These are phyloP conservation scores for Apiospora arundinis DNA, from an alignment of 2,329 filamentous ascomycete species.

Conservation along the genomic window DNA sequence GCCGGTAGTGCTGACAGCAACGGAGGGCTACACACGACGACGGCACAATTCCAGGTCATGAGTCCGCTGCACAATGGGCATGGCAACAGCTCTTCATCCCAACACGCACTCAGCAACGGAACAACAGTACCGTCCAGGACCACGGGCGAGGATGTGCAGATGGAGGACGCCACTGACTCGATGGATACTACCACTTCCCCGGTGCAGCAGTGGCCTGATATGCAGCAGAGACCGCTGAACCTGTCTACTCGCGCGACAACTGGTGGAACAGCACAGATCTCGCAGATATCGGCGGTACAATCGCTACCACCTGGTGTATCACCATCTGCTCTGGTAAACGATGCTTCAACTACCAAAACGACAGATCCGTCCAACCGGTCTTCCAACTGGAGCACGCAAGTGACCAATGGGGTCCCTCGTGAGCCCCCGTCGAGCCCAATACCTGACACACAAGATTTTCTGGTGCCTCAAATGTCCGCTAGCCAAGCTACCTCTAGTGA, in stretches of 20 bases:
- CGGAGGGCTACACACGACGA: slow-evolving; percentile 47
- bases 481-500: slow-evolving; percentile 59
- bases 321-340: slow-evolving; percentile 71
- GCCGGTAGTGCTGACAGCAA: slow-evolving; percentile 54
- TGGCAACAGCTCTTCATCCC: slow-evolving; percentile 48
- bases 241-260: slow-evolving; percentile 47
- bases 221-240: slow-evolving; percentile 39
- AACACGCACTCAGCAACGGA: slow-evolving; percentile 59
- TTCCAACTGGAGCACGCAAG: slow-evolving; percentile 73
- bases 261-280: slow-evolving; percentile 61
- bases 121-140: slow-evolving; percentile 56
- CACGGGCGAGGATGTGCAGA: slow-evolving; percentile 63
- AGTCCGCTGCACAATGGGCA: slow-evolving; percentile 67
- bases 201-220: slow-evolving; percentile 52
- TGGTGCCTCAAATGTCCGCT: slow-evolving; percentile 31
- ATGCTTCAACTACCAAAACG: slow-evolving; percentile 93
- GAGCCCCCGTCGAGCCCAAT: slow-evolving; percentile 45
- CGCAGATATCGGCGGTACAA: slow-evolving; percentile 68
- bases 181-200: slow-evolving; percentile 50
- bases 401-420: slow-evolving; percentile 69
- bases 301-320: slow-evolving; percentile 63
- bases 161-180: slow-evolving; percentile 61
- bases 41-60: slow-evolving; percentile 61
- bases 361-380: slow-evolving; percentile 72
- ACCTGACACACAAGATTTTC: slow-evolving; percentile 60